Base-by-base conservation (phyloP, 164 flowering plant species). In the Vitis rotundifolia region DNA sequence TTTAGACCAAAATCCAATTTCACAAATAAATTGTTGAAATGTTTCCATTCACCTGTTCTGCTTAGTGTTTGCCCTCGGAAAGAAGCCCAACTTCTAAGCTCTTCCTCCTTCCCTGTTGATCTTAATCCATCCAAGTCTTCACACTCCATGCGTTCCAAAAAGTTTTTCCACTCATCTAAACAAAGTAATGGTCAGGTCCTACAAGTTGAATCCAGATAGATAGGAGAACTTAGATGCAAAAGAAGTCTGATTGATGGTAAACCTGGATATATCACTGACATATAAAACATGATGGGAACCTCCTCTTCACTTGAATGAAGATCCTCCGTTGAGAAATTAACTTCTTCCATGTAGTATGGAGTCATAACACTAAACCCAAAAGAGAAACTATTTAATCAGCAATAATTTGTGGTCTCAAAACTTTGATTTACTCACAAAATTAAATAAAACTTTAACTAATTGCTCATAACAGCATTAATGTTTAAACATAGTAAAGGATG, bases 221-320 rank as follows among this genome's bases (percentile, higher is more conserved):
- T 26, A 53, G 49, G 64, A 72, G 31, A 48, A 59, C 14, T 2
- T 14, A 53, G 50, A 47, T 28, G 22, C 14, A 18, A 68, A 62
- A 29, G n/a, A 50, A 64, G n/a, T 54, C 13, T 50, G 29, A 68
- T 52, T 28, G 22, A 55, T 37, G 44, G 5, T 37, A 37, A 66
- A 94, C 99, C 99, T 84, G 99, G 99, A 86, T 79, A 93, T 68
- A 95, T 93, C 64, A 83, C 84, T 78, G 86, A 83, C 96, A 95
- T 88, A 68, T 95, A 95, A 68, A 85, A 86, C 65, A 88, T 72
- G 61, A 91, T 95, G 59, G 99, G 85, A 61, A 88, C 97, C 60
- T 80, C 87, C 26, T 83, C 86, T 72, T 88, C 80, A 79, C 83
- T 87, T 26, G 89, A 81, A 73, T 79, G 74, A 49, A 92, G 94